Evolutionary conservation across 2,329 filamentous ascomycete genomes (phyloP).

Genomic region (Diaporthe sp.): DNA sequence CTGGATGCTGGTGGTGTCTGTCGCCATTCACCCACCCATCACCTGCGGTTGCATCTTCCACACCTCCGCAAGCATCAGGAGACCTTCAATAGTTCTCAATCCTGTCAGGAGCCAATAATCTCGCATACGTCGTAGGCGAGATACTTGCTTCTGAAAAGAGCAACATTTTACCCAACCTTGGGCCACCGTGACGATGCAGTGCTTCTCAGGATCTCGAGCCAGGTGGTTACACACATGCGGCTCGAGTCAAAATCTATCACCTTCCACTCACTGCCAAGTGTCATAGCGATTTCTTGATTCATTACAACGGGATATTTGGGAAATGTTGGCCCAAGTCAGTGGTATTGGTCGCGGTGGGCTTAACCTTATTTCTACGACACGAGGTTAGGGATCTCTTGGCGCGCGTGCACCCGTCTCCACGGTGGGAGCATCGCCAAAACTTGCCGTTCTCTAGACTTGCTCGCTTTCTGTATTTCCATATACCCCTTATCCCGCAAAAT

Average conservation of each 20-base stretch:
- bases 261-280: neutral
- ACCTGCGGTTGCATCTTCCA: neutral
- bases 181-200: neutral
- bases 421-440: slow-evolving; percentile 4
- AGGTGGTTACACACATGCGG: slow-evolving; percentile 12
- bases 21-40: neutral
- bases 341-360: neutral
- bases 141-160: neutral
- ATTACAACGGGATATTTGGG: neutral
- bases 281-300: neutral
- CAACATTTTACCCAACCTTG: neutral
- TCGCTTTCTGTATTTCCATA: neutral
- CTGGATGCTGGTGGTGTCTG: neutral
- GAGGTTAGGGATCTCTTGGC: slow-evolving; percentile 22
- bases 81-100: neutral
- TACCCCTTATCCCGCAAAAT: neutral
- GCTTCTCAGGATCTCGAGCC: neutral
- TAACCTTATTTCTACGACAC: slow-evolving; percentile 26
- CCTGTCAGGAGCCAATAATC: neutral
- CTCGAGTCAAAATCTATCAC: slow-evolving; percentile 9
- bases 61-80: neutral
- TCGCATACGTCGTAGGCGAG: neutral
- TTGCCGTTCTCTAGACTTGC: neutral
- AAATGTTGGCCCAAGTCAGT: neutral
- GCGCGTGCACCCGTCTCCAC: slow-evolving; percentile 5